phyloP scores from a whole-genome alignment of 495 filamentous ascomycete genomes.

The Aspergillus bridgeri region DNA sequence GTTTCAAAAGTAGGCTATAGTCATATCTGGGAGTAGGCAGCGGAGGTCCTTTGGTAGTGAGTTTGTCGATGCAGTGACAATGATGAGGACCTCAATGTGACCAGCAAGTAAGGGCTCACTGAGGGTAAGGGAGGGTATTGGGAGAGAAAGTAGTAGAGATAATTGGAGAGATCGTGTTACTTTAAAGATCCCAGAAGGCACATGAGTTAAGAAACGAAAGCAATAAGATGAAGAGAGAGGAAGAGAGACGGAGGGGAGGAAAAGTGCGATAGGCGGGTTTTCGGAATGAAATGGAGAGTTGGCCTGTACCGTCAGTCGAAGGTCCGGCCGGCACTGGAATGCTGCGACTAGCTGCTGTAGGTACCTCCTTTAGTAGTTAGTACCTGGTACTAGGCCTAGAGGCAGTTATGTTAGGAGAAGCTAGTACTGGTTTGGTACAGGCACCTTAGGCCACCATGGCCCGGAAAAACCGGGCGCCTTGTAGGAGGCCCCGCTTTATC shows the following conservation, averaged over 20 bases:
- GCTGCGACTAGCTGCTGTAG: not conserved
- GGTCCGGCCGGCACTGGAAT: not conserved
- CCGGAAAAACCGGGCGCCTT: not conserved
- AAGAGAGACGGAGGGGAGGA: not conserved
- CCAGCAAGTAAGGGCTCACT: not conserved
- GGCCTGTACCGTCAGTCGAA: not conserved
- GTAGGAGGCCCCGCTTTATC: not conserved
- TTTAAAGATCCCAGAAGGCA: not conserved
- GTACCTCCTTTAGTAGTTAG: not conserved
- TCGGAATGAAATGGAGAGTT: not conserved
- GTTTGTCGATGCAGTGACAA: not conserved
- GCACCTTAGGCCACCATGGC: not conserved
- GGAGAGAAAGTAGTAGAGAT: not conserved
- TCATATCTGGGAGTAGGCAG: not conserved
- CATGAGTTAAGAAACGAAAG: not conserved
- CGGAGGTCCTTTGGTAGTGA: not conserved
- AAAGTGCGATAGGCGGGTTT: not conserved
- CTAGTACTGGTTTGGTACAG: not conserved
- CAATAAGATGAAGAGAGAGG: not conserved
- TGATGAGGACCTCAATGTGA: not conserved
- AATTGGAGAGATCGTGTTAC: not conserved
- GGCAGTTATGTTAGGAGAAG: no score
- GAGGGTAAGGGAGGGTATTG: not conserved
- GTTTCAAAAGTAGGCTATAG: not conserved
- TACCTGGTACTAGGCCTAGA: no score